Evolutionary conservation across 2,329 filamentous ascomycete species (phyloP), one percentile per base, ranked within the genome.

Genomic region (Sporothrix protearum): DNA sequence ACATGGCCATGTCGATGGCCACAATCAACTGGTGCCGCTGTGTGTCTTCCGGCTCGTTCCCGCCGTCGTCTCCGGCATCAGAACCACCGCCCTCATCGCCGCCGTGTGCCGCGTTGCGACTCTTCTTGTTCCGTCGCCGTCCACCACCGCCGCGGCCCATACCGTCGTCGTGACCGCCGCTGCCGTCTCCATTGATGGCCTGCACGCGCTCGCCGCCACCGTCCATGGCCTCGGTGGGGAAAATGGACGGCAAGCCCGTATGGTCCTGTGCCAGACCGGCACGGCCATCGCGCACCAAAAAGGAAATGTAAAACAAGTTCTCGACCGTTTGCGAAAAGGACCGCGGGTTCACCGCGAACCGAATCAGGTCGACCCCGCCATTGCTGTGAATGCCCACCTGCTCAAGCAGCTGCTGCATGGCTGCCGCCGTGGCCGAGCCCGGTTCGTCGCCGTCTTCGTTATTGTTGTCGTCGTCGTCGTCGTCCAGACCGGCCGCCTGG

Each of bases 291-390:
- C 92, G 89, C 73, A 98, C 93, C 73, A 99, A 82, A 78, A 99
- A 99, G 78, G 93, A 96, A 76, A 97, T 88, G 79, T 98, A 98
- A 80, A 99, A 99, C 76, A 99, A 85, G 77, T 99, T 99, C 79
- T 99, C 96, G 7, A 99, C 90, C 0, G 94, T 97, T 80, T 99
- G 96, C 0, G 93, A 93, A 77, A 98, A 99, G 0, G 93, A 97
- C 51, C 83, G 83, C 0, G 96, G 96, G 76, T 99, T 97, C 74
- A 98, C 87, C 53, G 94, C 92, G 76, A 97, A 98, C 69, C 91
- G 89, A 79, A 97, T 91, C 14, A 97, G 81, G 67, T 92, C 89
- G 3, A 97, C 87, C 19, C 92, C 92, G 1, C 89, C 90, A 1
- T 89, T 89, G 22, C 85, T 84, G 14, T 89, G 86, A 16, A 97